phyloP scores from a whole-genome alignment of 345 rosid genomes.

The Jatropha curcas region DNA sequence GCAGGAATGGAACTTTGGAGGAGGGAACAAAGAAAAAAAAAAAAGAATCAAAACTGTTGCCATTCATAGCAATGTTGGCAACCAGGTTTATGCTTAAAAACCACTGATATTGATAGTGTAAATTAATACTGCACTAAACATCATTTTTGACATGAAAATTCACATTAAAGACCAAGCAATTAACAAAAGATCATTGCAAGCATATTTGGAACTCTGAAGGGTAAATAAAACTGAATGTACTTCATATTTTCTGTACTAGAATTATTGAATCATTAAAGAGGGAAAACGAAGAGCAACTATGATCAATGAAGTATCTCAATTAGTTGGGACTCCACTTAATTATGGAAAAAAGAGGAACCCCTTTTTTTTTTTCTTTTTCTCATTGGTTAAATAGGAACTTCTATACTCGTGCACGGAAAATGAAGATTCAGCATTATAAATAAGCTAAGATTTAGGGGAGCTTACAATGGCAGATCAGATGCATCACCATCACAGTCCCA shows the following conservation, averaged over 20 bases:
- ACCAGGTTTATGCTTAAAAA: not conserved
- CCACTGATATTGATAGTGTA: not conserved
- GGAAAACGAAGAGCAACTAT: not conserved
- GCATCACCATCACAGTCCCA: constrained; percentile 40
- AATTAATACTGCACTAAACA: not conserved
- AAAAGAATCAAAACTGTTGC: not conserved
- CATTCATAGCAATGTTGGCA: too few relatives aligned
- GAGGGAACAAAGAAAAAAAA: not conserved
- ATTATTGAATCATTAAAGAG: not conserved
- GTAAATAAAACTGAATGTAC: not conserved
- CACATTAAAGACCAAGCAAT: not conserved
- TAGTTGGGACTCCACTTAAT: not conserved
- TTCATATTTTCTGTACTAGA: too few relatives aligned
- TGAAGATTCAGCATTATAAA: not conserved
- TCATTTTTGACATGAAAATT: not conserved
- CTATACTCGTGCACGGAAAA: not conserved
- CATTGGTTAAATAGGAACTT: too few relatives aligned
- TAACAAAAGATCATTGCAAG: not conserved
- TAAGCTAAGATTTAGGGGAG: not conserved
- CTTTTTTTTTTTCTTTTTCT: too few relatives aligned
- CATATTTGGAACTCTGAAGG: not conserved
- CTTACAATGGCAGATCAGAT: constrained; percentile 51
- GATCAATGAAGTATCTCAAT: not conserved
- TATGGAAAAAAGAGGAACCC: too few relatives aligned
- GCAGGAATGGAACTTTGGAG: not conserved